phyloP scores from a whole-genome alignment of 305 asterid species.

The Rubia balearica region DNA sequence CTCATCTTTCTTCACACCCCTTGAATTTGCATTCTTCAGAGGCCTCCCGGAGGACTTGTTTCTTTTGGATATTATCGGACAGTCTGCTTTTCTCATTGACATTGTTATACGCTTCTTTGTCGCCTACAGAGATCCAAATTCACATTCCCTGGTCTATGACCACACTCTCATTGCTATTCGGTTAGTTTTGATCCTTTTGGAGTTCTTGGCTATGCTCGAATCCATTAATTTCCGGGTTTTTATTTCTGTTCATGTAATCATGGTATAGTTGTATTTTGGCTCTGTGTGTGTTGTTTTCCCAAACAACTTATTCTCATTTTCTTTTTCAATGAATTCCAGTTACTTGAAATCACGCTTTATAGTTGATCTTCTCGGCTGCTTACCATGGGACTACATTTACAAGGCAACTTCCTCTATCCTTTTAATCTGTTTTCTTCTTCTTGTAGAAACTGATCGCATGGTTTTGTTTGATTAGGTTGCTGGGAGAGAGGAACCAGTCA shows the following conservation, averaged over 20 bases:
- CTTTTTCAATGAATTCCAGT: constrained; percentile 21
- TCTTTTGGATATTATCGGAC: constrained; percentile 63
- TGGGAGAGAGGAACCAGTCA: constrained; percentile 44
- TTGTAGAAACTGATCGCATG: not conserved
- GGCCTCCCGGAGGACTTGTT: constrained; percentile 52
- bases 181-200: constrained; percentile 22
- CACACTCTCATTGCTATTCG: constrained; percentile 49
- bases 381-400: constrained; percentile 70
- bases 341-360: constrained; percentile 53
- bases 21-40: constrained; percentile 65
- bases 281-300: not conserved
- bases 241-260: not conserved
- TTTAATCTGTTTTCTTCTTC: not conserved
- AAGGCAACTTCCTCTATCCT: constrained; percentile 30
- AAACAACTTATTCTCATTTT: not conserved
- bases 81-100: constrained; percentile 53
- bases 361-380: constrained; percentile 56
- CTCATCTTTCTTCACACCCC: constrained; percentile 70
- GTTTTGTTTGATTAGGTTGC: constrained; percentile 27
- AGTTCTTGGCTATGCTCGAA: not conserved
- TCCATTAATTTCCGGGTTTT: not conserved
- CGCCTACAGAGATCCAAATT: constrained; percentile 42
- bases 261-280: not conserved
- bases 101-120: constrained; percentile 46
- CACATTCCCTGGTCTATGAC: constrained; percentile 37